Evolutionary conservation across 495 filamentous ascomycete genomes (phyloP), one percentile per base, ranked within the genome.

Genomic region (Astrothelium macrocarpum): DNA sequence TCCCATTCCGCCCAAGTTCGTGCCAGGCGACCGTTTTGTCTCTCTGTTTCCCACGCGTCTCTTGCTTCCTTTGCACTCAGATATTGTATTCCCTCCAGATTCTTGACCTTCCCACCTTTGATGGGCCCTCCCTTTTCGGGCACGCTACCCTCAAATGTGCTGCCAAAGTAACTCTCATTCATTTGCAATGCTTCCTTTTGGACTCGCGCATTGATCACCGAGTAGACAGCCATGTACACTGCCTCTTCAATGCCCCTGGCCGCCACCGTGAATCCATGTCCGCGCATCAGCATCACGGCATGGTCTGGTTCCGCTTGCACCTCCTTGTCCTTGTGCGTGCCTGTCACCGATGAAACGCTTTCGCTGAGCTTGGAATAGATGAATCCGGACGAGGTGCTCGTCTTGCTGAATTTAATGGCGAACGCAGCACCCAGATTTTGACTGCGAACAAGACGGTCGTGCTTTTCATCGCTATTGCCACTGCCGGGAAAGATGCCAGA

Each of bases 351-450:
- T 25, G 59, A 43, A 26, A 43, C 59, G 31, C 59, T 26, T n/a
- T 39, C 28, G 60, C 34, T 49, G 18, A 43, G 46, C 46, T 58
- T 23, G 25, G 49, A 56, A 29, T 28, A 29, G 49, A 56, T 29
- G 49, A 56, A 56, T 9, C 49, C 62, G 1, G 29, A 34, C 53
- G 67, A 70, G 4, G 69, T 70, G 2, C 67, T 71, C 12, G 74
- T 68, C 14, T 69, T 70, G 34, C 68, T 59, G 66, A 77, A 75
- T 18, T 66, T 63, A 20, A 68, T 65, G 7, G 73, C 71, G 65
- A 84, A 76, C 0, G 74, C 75, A 0, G 78, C 78, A 32, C 79
- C 80, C 9, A 81, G 70, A 62, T 75, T 68, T 45, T 78, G 73
- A 42, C 74, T 73, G n/a, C 68, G 71, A 16, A 82, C 67, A 36